Evolutionary conservation across 2,329 filamentous ascomycete genomes (phyloP), one percentile per base, ranked within the genome.

Genomic region (Apiospora phragmitis): DNA sequence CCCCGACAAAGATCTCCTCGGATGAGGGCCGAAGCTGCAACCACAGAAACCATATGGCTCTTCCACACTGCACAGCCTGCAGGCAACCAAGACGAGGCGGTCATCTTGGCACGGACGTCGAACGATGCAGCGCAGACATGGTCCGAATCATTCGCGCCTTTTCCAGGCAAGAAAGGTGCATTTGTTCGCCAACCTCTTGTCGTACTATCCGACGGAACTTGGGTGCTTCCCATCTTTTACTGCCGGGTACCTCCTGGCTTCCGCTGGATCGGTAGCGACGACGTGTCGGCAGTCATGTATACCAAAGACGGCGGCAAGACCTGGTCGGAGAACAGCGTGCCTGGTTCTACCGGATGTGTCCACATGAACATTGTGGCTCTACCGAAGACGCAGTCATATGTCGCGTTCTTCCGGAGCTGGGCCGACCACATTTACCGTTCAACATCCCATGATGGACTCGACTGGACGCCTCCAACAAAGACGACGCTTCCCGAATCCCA

Each of bases 61-160:
- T 77, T 85, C 42, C 82, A 85, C 70, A 85, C 83, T 0, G 83
- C 84, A 0, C 83, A 85, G 70, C 79, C 83, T 29, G 80, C 80
- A 0, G 83, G 84, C 0, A 83, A 85, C 67, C 83, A 85, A 68
- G 83, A 85, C 66, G 80, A 80, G 2, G 81, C 81, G 6, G 74
- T 81, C 3, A 76, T 85, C 18, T 76, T 83, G 65, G 80, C 80
- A 16, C 75, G 80, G 0, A 80, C 73, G 0, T 85, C 83, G 0
- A 72, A 68, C 0, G 81, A 85, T 41, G 67, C 76, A 2, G 83
- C 81, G 0, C 21, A 68, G 0, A 82, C 79, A 0, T 85, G 83
- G 83, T 79, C 80, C 0, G 73, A 75, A 14, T 74, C 81, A 0
- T 72, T 70, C 0, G 75, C 77, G 6, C 75, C 82, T 0, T 81